Base-by-base conservation (phyloP, 208 protist genomes). In the Willaertia magna region DNA sequence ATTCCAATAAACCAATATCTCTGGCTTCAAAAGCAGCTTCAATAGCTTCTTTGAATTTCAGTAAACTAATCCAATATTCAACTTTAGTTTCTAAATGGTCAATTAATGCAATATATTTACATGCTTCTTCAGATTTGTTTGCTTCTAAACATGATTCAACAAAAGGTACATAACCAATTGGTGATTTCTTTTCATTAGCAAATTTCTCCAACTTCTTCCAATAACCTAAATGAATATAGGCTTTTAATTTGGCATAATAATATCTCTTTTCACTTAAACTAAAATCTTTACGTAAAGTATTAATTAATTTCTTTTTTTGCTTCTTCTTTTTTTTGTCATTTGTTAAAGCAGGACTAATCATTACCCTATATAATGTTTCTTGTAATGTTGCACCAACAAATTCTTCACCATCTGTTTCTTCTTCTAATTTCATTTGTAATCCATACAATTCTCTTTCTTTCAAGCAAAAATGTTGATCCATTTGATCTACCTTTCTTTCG, bases 101-200 rank as follows among this genome's bases (percentile, higher is more conserved):
- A 20, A 86, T 52, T 16, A 47, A 9, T n/a, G 49, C 39, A 67
- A 86, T 75, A 42, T 49, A 86, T 20, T 86, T 86, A 9, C 48
- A 4, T 20, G 84, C 84, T 59, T 86, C 48, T 30, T 30, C 7
- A 20, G 11, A 6, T 30, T 78, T 86, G 9, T 11, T 11, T 14
- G 7, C 4, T 20, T 11, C 39, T 7, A 86, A 49, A 75, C 84
- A 76, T 2, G 34, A 47, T 48, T 86, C 84, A 20, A 48, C 48
- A 46, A 86, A 86, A 16, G 84, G 84, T 22, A 30, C 47, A 26
- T 85, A 87, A 46, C 85, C 85, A n/a, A 87, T 85, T 46, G 85
- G 85, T 34, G 85, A 76, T 42, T 22, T 46, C 18, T 47, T 74
- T 12, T 7, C 22, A n/a, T n/a, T 30, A 0, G 47, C 83, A 74